These are phyloP conservation scores for Decorospora gaudefroyi DNA, from an alignment of 2,329 filamentous ascomycete genomes.

Conservation along the genomic window DNA sequence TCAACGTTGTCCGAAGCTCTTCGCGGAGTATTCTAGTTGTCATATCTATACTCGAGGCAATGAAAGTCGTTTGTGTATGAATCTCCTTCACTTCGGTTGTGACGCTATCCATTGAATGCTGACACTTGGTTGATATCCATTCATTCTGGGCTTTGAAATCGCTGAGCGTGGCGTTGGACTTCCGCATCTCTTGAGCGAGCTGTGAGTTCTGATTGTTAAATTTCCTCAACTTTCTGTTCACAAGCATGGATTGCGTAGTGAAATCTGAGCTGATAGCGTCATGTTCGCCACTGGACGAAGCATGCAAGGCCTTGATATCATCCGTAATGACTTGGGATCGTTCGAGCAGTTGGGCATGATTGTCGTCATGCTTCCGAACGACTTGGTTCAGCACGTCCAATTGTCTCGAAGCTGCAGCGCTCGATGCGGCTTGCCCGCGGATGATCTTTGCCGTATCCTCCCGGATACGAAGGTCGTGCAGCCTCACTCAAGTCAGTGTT, in stretches of 20 bases:
- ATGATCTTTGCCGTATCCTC: neutral
- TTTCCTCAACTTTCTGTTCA: too few relatives aligned
- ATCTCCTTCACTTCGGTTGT: neutral
- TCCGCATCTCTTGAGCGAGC: neutral
- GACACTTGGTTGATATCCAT: neutral
- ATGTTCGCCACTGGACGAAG: neutral
- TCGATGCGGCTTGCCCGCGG: neutral
- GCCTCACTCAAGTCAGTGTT: neutral
- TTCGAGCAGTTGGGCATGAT: neutral
- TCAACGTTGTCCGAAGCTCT: neutral
- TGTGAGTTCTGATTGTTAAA: too few relatives aligned
- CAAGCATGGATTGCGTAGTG: too few relatives aligned
- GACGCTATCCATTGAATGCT: neutral
- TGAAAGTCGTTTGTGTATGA: neutral
- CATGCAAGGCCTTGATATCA: neutral
- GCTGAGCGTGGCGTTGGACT: neutral
- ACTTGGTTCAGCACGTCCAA: neutral
- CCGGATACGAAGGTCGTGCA: conserved; percentile 1
- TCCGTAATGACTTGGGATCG: neutral
- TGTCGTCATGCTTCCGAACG: neutral
- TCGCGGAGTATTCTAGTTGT: neutral
- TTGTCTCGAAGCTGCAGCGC: neutral
- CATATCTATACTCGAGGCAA: neutral
- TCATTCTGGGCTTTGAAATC: neutral
- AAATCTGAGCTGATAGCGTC: neutral